Evolutionary conservation across 78 protist species (phyloP), one percentile per base, ranked within the genome.

Genomic region (Paratrimastix pyriformis): DNA sequence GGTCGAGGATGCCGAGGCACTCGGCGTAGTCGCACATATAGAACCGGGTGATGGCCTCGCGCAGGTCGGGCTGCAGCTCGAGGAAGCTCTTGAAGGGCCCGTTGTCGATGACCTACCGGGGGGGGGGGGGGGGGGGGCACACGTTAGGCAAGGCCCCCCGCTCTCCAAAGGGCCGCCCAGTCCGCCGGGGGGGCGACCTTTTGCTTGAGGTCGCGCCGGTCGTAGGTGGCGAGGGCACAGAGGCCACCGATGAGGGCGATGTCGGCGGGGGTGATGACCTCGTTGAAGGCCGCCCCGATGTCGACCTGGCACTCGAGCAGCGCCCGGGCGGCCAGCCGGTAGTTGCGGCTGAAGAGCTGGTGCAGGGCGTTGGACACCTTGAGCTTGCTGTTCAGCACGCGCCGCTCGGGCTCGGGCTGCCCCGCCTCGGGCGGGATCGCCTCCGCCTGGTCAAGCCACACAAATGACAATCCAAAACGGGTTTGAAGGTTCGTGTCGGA

Each of bases 151-250:
- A 4, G 24, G 48, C 24, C 48, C 24, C 48, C 48, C 24, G 48
- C 48, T 4, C 11, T 2, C 3, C 18, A 11, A 33, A 35, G 9
- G 39, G 39, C 39, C 66, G 4, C 43, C 4, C 4, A 59, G 66
- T 5, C 35, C n/a, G 59, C 32, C n/a, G n/a, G n/a, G n/a, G n/a
- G n/a, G n/a, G n/a, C n/a, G n/a, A 69, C 64, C 72, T 55, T 48
- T 9, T 39, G 0, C n/a, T 39, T 44, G 44, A 88, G 79, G 39
- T 89, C 95, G 8, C 33, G 33, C 43, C 94, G 65, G 68, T 79
- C 86, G 75, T 89, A 84, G 29, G 94, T 69, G 37, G 92, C 94
- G 72, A 90, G 83, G 32, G 91, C 86, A 65, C 89, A 86, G 5
- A 90, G 66, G 1, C 85, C 91, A 43, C 91, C 92, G 80, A 81